Conservation (phyloP, 2,329 filamentous ascomycete genomes). For the Penicillium sp. region DNA sequence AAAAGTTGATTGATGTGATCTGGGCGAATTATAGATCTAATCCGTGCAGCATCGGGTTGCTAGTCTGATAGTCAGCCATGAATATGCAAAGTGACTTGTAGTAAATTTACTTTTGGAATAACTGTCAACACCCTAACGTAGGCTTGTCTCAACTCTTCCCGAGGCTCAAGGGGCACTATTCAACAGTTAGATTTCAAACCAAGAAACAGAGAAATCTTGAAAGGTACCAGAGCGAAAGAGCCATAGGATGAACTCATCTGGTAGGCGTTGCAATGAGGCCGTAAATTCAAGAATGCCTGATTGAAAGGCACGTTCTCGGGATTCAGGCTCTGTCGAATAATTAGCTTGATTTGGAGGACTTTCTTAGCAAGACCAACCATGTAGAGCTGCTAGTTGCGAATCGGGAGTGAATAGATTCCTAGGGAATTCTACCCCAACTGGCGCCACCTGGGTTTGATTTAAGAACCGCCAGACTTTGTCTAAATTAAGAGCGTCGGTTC, state of each 20-base stretch:
- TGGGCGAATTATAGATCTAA: constrained; percentile 38
- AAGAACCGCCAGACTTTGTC: constrained; percentile 63
- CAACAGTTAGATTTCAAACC: constrained; percentile 3
- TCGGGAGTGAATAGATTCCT: constrained; percentile 28
- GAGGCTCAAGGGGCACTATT: constrained; percentile 54
- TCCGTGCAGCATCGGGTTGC: constrained; percentile 29
- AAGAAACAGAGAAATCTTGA: neutral
- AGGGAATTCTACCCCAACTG: constrained; percentile 36
- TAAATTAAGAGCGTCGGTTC: constrained; percentile 59
- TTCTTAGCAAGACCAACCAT: constrained; percentile 28
- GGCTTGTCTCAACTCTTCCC: constrained; percentile 57
- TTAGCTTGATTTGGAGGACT: neutral
- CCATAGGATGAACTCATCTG: constrained; percentile 68
- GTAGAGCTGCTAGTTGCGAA: constrained; percentile 33
- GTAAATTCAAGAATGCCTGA: constrained; percentile 63
- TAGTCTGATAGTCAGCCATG: constrained; percentile 20
- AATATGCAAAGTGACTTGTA: constrained; percentile 4
- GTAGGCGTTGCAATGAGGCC: constrained; percentile 49
- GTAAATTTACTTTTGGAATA: constrained; percentile 27
- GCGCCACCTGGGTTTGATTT: constrained; percentile 27
- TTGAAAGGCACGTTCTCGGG: constrained; percentile 60
- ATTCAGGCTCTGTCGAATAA: constrained; percentile 42
- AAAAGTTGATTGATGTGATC: constrained; percentile 56
- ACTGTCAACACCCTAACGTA: constrained; percentile 59
- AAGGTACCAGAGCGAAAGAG: constrained; percentile 45